These are phyloP conservation scores for Lathyrus oleraceus DNA, from an alignment of 306 rosid species.

Conservation along the genomic window DNA sequence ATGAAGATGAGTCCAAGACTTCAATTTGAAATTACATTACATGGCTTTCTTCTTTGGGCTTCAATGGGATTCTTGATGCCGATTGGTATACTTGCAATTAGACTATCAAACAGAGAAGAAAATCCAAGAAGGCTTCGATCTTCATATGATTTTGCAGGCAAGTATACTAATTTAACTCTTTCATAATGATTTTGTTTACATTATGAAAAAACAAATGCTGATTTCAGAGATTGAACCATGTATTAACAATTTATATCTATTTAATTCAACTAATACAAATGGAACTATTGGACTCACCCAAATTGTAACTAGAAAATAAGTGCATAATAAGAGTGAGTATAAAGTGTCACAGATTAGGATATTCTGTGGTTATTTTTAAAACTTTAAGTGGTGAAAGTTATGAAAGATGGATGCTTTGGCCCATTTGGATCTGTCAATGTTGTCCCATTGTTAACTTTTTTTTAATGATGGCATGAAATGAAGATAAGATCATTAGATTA, in stretches of 20 bases:
- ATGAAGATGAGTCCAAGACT: conserved; percentile 61
- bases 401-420: not conserved
- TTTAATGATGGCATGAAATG: conserved; percentile 42
- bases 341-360: conserved; percentile 23
- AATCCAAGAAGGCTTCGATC: conserved; percentile 68
- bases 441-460: conserved; percentile 40
- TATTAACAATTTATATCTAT: no score
- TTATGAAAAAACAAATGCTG: no score
- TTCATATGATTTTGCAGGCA: conserved; percentile 79
- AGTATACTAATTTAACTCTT: conserved; percentile 43
- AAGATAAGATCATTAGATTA: conserved; percentile 23
- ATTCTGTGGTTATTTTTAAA: not conserved
- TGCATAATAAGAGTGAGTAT: not conserved
- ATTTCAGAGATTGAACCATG: no score
- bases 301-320: conserved; percentile 7
- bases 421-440: conserved; percentile 7
- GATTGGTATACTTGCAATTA: conserved; percentile 72
- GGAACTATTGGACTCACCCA: no score
- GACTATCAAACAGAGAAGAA: conserved; percentile 59
- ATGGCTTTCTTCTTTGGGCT: conserved; percentile 89
- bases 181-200: no score
- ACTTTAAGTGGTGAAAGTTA: conserved; percentile 10
- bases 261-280: no score
- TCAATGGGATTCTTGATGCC: conserved; percentile 98
- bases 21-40: conserved; percentile 57